Conservation (phyloP, 2,329 filamentous ascomycete genomes). For the Rutstroemia sydowiana region DNA sequence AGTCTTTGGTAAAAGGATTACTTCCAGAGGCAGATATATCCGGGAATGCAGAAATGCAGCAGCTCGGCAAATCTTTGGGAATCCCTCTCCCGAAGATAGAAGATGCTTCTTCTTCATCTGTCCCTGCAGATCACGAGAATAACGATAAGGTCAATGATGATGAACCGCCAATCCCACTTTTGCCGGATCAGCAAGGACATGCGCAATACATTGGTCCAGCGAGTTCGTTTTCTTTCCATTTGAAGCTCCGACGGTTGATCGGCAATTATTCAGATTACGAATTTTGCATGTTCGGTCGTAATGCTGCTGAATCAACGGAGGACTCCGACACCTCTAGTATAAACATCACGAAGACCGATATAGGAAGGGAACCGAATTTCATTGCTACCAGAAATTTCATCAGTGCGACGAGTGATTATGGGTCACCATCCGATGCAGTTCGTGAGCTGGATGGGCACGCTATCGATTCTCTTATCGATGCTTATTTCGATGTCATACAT, state of each 20-base stretch:
- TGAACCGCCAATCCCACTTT: constrained; percentile 18
- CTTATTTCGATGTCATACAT: constrained; percentile 37
- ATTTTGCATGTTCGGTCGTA: constrained; percentile 11
- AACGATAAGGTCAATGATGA: constrained; percentile 26
- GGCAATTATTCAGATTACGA: constrained; percentile 29
- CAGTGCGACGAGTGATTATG: constrained; percentile 3
- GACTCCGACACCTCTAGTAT: neutral
- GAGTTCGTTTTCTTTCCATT: constrained; percentile 36
- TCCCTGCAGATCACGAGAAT: constrained; percentile 9
- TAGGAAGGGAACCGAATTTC: neutral
- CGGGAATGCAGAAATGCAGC: constrained; percentile 35
- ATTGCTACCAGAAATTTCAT: neutral
- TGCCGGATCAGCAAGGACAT: constrained; percentile 37
- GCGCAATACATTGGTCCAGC: constrained; percentile 38
- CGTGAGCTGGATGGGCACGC: constrained; percentile 24
- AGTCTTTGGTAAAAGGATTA: constrained; percentile 38
- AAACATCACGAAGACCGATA: neutral
- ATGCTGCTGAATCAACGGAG: neutral
- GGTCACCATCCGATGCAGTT: constrained; percentile 19
- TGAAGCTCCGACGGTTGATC: constrained; percentile 34
- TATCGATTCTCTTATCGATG: constrained; percentile 32
- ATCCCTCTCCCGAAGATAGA: constrained; percentile 32
- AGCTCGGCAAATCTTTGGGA: constrained; percentile 33
- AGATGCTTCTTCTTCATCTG: constrained; percentile 12
- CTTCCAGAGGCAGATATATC: constrained; percentile 36